Evolutionary conservation across 83 land plant species (phyloP).

Genomic region (Picea engelmannii): DNA sequence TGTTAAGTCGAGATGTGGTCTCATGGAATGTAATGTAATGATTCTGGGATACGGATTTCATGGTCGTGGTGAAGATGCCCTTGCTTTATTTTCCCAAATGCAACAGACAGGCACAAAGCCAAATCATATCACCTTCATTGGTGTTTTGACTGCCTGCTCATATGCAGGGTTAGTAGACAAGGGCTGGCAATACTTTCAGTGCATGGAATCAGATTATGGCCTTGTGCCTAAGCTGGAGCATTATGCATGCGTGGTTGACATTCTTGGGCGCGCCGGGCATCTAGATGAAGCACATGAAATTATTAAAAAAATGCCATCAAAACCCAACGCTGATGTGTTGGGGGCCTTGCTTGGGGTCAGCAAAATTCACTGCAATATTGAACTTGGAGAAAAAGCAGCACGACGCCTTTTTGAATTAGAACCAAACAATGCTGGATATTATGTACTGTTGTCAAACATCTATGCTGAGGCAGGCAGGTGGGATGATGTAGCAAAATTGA

Average conservation of each 20-base stretch:
- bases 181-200: conserved; percentile 21
- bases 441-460: conserved; percentile 38
- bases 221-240: conserved; percentile 39
- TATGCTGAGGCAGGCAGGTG: conserved; percentile 37
- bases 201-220: conserved; percentile 19
- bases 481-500: conserved; percentile 27
- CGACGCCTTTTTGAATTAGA: too few relatives aligned
- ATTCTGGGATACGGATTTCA: conserved; percentile 37
- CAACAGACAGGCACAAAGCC: conserved; percentile 27
- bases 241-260: conserved; percentile 47
- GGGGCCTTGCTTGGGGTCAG: conserved; percentile 40
- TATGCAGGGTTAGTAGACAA: conserved; percentile 34
- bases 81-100: conserved; percentile 30
- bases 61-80: conserved; percentile 37
- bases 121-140: conserved; percentile 37
- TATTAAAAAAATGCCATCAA: conserved; percentile 18
- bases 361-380: conserved; percentile 20
- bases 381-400: conserved; percentile 44
- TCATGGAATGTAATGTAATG: conserved; percentile 47
- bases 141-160: conserved; percentile 39
- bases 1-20: conserved; percentile 17
- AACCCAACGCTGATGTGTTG: conserved; percentile 39
- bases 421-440: conserved; percentile 40
- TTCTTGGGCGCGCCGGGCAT: conserved; percentile 31
- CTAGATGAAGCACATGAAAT: conserved; percentile 1